Evolutionary conservation across 106 monocot species (phyloP).

Genomic region (Phalaenopsis equestris): DNA sequence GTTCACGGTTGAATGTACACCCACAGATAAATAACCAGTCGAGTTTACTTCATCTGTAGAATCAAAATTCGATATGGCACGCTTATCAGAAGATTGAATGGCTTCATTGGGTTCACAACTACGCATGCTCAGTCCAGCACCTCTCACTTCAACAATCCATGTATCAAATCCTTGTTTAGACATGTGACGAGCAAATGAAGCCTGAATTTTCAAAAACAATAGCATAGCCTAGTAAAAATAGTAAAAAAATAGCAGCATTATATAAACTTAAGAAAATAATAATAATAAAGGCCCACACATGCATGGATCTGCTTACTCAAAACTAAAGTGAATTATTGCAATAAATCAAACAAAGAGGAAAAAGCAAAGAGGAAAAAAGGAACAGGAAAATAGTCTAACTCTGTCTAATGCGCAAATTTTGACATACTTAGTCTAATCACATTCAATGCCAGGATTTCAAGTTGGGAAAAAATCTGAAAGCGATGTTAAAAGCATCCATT

Average conservation of each 20-base stretch:
- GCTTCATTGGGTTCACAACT: conserved; percentile 15
- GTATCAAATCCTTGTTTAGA: conserved; percentile 94
- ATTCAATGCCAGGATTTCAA: too few species aligned
- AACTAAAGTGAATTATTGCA: not conserved
- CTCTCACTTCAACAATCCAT: conserved; percentile 94
- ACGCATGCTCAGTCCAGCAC: conserved; percentile 84
- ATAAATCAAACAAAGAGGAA: not conserved
- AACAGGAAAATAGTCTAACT: not conserved
- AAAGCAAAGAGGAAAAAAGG: not conserved
- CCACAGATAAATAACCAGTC: conserved; percentile 14
- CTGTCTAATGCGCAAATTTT: not conserved
- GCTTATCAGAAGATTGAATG: conserved; percentile 13
- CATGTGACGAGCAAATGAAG: conserved; percentile 99
- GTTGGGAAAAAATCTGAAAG: too few species aligned
- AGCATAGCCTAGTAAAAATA: not conserved
- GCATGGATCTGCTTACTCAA: not conserved
- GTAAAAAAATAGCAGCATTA: not conserved
- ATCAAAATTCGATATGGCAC: conserved; percentile 12
- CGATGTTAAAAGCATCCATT: too few species aligned
- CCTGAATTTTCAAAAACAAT: conserved; percentile 28
- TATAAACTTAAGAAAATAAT: not conserved
- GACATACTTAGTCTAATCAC: too few species aligned
- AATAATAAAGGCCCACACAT: not conserved
- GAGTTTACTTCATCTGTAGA: conserved; percentile 7
- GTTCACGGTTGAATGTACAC: conserved; percentile 13